Conservation (phyloP, 768 basidiomycete genomes). For the Leccinellum luteum region DNA sequence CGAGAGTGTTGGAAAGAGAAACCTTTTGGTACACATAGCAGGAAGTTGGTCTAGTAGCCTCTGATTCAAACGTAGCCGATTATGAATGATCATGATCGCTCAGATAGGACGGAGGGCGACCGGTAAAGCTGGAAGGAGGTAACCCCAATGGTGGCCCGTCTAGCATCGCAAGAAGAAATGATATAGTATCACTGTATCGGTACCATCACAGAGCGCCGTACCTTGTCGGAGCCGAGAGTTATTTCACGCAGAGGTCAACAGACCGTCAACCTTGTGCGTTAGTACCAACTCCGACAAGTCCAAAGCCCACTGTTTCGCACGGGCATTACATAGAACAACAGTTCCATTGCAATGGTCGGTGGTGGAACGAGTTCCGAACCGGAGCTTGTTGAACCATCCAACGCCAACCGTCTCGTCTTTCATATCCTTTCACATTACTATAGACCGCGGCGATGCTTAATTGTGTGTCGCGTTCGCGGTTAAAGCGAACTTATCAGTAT, state of each 20-base stretch:
- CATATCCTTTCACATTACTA: background rate
- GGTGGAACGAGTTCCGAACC: background rate
- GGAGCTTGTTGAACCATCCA: no score
- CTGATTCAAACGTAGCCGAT: background rate
- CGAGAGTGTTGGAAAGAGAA: background rate
- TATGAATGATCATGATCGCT: no score
- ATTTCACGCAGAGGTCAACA: background rate
- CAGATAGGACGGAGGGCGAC: no score
- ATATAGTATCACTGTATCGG: background rate
- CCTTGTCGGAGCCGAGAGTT: background rate
- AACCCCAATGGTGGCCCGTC: no score
- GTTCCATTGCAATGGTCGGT: background rate
- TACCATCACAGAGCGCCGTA: background rate
- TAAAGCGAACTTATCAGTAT: background rate
- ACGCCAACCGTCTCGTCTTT: background rate
- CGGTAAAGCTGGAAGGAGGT: background rate
- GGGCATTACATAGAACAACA: background rate
- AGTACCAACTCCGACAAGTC: background rate
- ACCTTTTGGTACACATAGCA: background rate
- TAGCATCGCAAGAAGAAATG: background rate
- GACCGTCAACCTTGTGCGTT: no score
- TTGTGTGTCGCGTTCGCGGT: background rate
- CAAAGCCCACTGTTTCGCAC: background rate
- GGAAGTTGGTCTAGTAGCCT: no score
- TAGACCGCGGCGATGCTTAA: background rate